A percentile compares a stretch with the other conserved stretches of the same genome.
Evolutionary conservation across 495 filamentous ascomycete species (phyloP).

Genomic region (Aspergillus campestris): DNA sequence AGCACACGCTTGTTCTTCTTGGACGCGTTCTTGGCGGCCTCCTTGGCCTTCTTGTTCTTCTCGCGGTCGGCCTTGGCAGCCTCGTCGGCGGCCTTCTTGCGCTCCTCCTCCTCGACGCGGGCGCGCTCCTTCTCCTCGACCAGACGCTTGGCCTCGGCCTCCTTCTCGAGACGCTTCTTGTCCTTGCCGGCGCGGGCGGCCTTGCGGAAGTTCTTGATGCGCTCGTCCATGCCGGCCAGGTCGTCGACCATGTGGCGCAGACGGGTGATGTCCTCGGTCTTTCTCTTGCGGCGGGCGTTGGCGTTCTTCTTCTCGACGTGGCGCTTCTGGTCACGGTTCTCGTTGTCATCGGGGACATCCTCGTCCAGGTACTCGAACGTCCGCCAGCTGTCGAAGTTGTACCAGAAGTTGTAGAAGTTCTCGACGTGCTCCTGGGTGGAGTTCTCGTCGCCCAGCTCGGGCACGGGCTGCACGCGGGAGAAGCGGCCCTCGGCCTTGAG

Average conservation of each 20-base stretch:
- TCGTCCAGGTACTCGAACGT: slow-evolving; percentile 97
- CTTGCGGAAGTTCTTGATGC: slow-evolving; percentile 94
- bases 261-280: slow-evolving; percentile 91
- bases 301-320: slow-evolving; percentile 97
- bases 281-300: slow-evolving; percentile 96
- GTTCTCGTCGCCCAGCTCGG: slow-evolving; percentile 74
- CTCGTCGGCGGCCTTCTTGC: slow-evolving; percentile 75
- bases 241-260: slow-evolving; percentile 86
- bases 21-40: slow-evolving; percentile 91
- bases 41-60: slow-evolving; percentile 91
- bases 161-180: slow-evolving; percentile 82
- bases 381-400: slow-evolving; percentile 97
- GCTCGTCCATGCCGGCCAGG: slow-evolving; percentile 70
- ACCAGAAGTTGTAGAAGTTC: slow-evolving; percentile 98
- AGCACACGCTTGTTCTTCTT: slow-evolving; percentile 99
- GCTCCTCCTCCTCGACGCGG: slow-evolving; percentile 68
- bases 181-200: slow-evolving; percentile 87
- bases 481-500: slow-evolving; percentile 90
- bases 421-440: slow-evolving; percentile 82
- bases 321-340: slow-evolving; percentile 97
- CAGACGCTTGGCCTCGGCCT: slow-evolving; percentile 79
- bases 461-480: slow-evolving; percentile 82
- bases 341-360: slow-evolving; percentile 96
- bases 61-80: slow-evolving; percentile 73
- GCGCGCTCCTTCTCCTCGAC: slow-evolving; percentile 70